Evolutionary conservation across 2,329 filamentous ascomycete species (phyloP), one percentile per base, ranked within the genome.

Genomic region (Calcarisporium arbuscula): DNA sequence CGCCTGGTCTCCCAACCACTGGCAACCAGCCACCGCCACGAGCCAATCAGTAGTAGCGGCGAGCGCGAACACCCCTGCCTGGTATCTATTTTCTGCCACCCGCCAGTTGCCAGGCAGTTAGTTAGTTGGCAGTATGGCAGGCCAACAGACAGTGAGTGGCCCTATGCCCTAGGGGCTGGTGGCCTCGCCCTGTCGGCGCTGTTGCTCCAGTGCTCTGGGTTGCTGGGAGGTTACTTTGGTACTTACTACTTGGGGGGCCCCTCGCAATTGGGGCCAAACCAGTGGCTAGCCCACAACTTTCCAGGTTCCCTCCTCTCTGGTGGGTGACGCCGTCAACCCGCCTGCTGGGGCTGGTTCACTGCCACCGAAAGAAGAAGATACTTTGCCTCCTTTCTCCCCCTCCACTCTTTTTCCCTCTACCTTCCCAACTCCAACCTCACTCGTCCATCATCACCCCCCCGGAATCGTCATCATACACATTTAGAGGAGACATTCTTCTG

Each of bases 31-130:
- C 49, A 51, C 50, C 50, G 43, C 41, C 50, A 47, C 49, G 41
- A 57, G 40, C 57, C 56, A 60, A 60, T 58, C 54, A 57, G 38
- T 53, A 46, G 53, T 50, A 55, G 54, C 53, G 48, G 52, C 53
- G 42, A 50, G 46, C 45, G n/a, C n/a, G n/a, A n/a, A n/a, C n/a
- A n/a, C n/a, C n/a, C n/a, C n/a, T n/a, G n/a, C n/a, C n/a, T n/a
- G n/a, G n/a, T n/a, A n/a, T n/a, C n/a, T n/a, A n/a, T 20, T 16
- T 32, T 17, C 19, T 28, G 35, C 30, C n/a, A n/a, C n/a, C n/a
- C n/a, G n/a, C n/a, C n/a, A n/a, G n/a, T n/a, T n/a, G n/a, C n/a
- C n/a, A n/a, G n/a, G n/a, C n/a, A n/a, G n/a, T n/a, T n/a, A n/a
- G n/a, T n/a, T n/a, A n/a, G n/a, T n/a, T n/a, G n/a, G n/a, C n/a